Evolutionary conservation across 805 yeast genomes (phyloP).

Genomic region (Metschnikowia kofuensis): DNA sequence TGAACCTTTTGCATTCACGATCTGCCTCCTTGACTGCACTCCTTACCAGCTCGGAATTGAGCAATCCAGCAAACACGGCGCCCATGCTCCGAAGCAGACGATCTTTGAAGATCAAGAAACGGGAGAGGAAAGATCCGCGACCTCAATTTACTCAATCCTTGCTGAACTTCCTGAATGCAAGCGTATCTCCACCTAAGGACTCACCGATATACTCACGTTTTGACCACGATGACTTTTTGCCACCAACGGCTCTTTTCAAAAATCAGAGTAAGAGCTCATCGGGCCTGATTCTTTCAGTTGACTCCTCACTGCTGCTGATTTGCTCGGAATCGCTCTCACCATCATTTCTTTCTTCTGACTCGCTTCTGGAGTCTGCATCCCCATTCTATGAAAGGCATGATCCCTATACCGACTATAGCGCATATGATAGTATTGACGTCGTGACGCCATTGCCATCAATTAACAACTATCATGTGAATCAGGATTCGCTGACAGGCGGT

Average conservation of each 20-base stretch:
- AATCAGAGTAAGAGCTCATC: constrained; percentile 16
- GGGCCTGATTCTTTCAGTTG: constrained; percentile 22
- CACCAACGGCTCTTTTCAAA: constrained; percentile 19
- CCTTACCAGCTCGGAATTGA: constrained; percentile 9
- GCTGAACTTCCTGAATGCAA: constrained; percentile 4
- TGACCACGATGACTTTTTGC: constrained; percentile 17
- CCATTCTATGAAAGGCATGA: constrained; percentile 26
- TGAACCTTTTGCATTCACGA: constrained; percentile 14
- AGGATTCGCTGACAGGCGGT: neutral
- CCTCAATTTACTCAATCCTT: constrained; percentile 14
- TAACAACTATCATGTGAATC: neutral
- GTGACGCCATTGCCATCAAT: constrained; percentile 1
- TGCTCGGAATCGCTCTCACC: constrained; percentile 23
- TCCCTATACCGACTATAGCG: constrained; percentile 19
- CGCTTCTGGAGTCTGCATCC: constrained; percentile 26
- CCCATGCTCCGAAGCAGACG: constrained; percentile 11
- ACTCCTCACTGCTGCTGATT: constrained; percentile 31
- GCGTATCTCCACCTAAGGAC: constrained; percentile 8
- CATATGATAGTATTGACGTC: neutral
- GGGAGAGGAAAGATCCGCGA: constrained; percentile 11
- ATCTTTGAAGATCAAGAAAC: constrained; percentile 16
- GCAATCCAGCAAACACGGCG: constrained; percentile 7
- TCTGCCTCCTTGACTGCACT: constrained; percentile 16
- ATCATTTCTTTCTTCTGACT: constrained; percentile 30
- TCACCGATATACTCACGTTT: constrained; percentile 9